These are phyloP conservation scores for Magnusiomyces suaveolens DNA, from an alignment of 1,139 yeast genomes.

Conservation along the genomic window DNA sequence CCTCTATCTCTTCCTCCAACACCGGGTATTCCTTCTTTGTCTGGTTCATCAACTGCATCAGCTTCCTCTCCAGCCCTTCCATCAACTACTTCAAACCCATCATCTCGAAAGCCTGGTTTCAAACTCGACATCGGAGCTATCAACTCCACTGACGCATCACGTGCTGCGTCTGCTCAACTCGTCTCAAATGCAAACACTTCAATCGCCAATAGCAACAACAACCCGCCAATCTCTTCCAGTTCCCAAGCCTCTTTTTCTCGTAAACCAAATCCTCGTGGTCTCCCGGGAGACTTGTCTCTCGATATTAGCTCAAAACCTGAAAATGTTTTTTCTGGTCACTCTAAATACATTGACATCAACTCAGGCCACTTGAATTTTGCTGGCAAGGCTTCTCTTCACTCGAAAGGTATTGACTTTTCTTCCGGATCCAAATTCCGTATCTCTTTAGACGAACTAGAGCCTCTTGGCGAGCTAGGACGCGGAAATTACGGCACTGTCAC, in stretches of 20 bases:
- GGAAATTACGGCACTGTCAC: conserved; percentile 96
- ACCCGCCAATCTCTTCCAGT: background rate
- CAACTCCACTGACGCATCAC: background rate
- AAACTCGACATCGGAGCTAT: background rate
- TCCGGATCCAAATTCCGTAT: conserved; percentile 82
- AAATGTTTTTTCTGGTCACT: conserved; percentile 58
- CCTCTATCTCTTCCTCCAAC: background rate
- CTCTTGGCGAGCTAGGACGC: conserved; percentile 79
- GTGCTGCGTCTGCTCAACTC: background rate
- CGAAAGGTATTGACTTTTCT: conserved; percentile 84
- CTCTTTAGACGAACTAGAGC: conserved; percentile 74
- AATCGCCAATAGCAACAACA: background rate
- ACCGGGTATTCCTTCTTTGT: background rate
- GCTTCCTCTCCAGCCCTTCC: background rate
- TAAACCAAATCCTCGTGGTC: background rate
- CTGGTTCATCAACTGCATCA: background rate
- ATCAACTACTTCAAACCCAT: background rate
- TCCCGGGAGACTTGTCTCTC: background rate
- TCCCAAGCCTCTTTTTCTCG: background rate
- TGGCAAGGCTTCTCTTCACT: conserved; percentile 85
- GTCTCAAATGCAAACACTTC: background rate
- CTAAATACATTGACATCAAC: conserved; percentile 80
- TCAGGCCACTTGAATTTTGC: conserved; percentile 87
- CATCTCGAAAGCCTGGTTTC: background rate
- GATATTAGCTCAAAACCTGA: conserved; percentile 4